Evolutionary conservation across 169 alveolate species (phyloP), one percentile per base, ranked within the genome.

Genomic region (Neospora caninum): DNA sequence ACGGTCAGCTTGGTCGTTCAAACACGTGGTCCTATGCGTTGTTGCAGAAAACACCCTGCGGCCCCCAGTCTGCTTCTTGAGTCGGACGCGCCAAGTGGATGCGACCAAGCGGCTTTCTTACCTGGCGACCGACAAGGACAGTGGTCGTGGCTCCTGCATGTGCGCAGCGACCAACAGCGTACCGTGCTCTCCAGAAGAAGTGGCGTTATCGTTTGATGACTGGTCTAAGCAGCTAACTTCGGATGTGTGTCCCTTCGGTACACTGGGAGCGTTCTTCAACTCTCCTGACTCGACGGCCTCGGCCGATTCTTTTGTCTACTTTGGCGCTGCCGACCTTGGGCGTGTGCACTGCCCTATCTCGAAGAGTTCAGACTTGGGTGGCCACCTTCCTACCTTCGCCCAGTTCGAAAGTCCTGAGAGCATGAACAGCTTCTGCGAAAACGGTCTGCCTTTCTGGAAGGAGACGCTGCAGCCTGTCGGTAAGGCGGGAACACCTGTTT

Each of bases 291-390:
- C 67, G 36, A 1, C 13, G 38, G 89, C 69, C 89, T 82, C 89
- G 7, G 89, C 89, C 58, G 89, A 82, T 42, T 82, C 89, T 22
- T 18, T 49, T 41, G 89, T 82, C 89, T 82, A n/a, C 67, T 82
- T 82, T 36, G 89, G 49, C 36, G 89, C 89, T 42, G 4, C 89
- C 34, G 89, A 45, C 36, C 38, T 41, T 0, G 89, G 54, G 25
- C 89, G 89, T 49, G 89, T 82, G 38, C 89, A 82, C 89, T 82
- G 89, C 67, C 89, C 89, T 18, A 29, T 82, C 41, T n/a, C 39
- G 27, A 20, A 25, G 38, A 10, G 49, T 20, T 27, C 89, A 39
- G 45, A n/a, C 39, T n/a, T 20, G 67, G 67, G 54, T 31, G 67
- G 49, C 36, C 22, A 10, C 41, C 67, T 39, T 25, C 89, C 89